Evolutionary conservation across 1,139 yeast genomes (phyloP), one percentile per base, ranked within the genome.

Genomic region (Hansenula lynferdii): DNA sequence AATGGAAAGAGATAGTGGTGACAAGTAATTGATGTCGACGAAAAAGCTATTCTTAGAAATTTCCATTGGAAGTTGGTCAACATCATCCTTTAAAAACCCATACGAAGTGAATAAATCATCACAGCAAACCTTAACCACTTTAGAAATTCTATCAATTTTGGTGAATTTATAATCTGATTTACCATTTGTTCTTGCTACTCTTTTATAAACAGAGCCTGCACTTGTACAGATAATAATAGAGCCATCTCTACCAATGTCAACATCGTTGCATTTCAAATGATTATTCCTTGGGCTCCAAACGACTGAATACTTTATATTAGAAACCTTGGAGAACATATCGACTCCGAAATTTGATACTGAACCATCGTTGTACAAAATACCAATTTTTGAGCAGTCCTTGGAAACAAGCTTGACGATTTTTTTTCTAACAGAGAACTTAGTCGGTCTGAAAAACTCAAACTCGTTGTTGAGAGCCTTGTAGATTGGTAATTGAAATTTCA

Each of bases 221-320:
- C 69, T 60, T 0, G 94, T 83, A 45, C 85, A 75, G 1, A 87
- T 57, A 1, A 86, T 65, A 1, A 85, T 59, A 0, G 86, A 77
- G 0, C 95, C 95, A 51, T 82, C 86, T 21, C 62, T 67, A 1
- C 85, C 75, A 32, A 82, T 70, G 54, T 80, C 92, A 29, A 84
- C 72, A 59, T 85, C 95, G 3, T 69, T 60, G 34, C 72, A 67
- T 34, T 66, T 61, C 66, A 77, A 62, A 42, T 73, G 78, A 14
- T 59, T 58, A 38, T 73, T 74, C 41, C 73, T 70, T 1, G 82
- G 78, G 36, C 62, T 68, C 85, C 85, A 79, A 5, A 74, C 58
- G 3, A 59, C 56, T 1, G 47, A 41, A 47, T 68, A 76, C 42
- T 63, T 70, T 15, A 69, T 54, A 35, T 52, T 60, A 1, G 59